Conservation (phyloP, 148 eudicot species). For the Agrostemma githago region DNA sequence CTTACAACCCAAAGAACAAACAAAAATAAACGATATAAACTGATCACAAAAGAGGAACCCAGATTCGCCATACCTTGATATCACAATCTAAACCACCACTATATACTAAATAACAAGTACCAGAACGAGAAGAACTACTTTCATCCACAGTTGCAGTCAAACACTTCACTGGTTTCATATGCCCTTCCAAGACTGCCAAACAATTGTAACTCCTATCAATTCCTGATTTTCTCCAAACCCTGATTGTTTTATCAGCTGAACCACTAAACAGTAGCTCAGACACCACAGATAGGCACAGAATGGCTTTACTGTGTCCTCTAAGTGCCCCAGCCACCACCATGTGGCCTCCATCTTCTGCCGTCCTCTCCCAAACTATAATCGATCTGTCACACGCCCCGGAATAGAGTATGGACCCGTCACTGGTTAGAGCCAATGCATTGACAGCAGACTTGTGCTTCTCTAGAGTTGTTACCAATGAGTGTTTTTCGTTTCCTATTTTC, state of each 20-base stretch:
- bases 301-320: constrained; percentile 73
- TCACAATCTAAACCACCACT: constrained; percentile 86
- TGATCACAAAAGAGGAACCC: constrained; percentile 38
- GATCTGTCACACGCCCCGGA: constrained; percentile 89
- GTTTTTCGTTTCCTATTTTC: constrained; percentile 29
- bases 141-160: constrained; percentile 47
- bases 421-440: constrained; percentile 65
- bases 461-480: constrained; percentile 36
- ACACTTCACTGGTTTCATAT: constrained; percentile 59
- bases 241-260: constrained; percentile 74
- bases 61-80: constrained; percentile 53
- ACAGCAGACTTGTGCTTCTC: constrained; percentile 70
- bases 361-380: constrained; percentile 71
- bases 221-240: constrained; percentile 62
- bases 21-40: neutral
- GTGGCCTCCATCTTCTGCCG: constrained; percentile 15
- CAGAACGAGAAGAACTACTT: constrained; percentile 15
- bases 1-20: constrained; percentile 1
- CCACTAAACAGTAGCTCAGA: constrained; percentile 69
- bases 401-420: constrained; percentile 50
- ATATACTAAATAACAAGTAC: constrained; percentile 43
- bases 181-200: constrained; percentile 73
- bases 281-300: constrained; percentile 58
- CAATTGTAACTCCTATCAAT: constrained; percentile 45
- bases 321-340: constrained; percentile 66